Base-by-base conservation (phyloP, 129 eudicot genomes). In the Flaveria linearis region DNA sequence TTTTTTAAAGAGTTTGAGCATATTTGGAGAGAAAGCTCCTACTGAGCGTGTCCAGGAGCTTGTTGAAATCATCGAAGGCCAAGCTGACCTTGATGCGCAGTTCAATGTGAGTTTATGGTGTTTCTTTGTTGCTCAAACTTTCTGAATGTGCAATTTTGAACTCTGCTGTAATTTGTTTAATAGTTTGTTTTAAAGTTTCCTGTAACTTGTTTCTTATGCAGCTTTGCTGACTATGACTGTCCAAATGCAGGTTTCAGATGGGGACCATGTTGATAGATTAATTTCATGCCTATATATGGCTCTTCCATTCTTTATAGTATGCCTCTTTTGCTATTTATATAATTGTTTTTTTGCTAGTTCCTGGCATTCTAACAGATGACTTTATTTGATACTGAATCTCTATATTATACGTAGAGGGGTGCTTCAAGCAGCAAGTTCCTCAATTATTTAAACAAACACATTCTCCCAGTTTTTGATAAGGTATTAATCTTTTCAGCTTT, bases 401-500 rank as follows among this genome's bases (percentile, higher is more conserved):
- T 67, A 51, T 12, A 62, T 82, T 82, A 26, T 72, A 17, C 79
- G 81, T 91, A 93, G 98, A 79, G 90, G 83, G 98, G 98, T 80
- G 98, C 96, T 79, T 93, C 98, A 26, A 90, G 90, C 74, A 90
- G 98, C 87, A 93, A 90, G 73, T 93, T 90, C 68, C 87, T 90
- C 80, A 85, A 82, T 63, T 93, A 93, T 81, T 73, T 93, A 85
- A 85, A 86, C 87, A 93, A 88, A 82, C 87, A 93, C 84, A 88
- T 93, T 63, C 78, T 90, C 69, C 95, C 97, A 62, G 94, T 90
- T 73, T 88, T 93, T 46, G 96, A 93, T 36, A 70, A 88, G 98
- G 98, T 93, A 88, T 73, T 57, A 13, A 33, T 53, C 25, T 23
- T 28, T 56, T 17, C 33, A 26, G 28, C 52, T 33, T 80, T 49